phyloP scores from a whole-genome alignment of 768 basidiomycete genomes.

The Rubroboletus pulcherrimus region DNA sequence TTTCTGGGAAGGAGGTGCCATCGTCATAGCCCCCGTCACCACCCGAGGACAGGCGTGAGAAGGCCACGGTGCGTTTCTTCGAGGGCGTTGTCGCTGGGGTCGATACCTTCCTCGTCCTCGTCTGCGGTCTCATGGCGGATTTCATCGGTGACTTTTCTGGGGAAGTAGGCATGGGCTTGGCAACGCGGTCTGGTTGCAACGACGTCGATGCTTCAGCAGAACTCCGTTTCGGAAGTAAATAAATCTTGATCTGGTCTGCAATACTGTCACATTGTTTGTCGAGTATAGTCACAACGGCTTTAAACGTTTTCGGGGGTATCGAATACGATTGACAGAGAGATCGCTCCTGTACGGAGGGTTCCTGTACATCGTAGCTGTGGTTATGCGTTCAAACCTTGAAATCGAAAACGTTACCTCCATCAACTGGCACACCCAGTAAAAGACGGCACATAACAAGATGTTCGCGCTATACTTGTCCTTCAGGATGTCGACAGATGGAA shows the following conservation, averaged over 20 bases:
- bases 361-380: slow-evolving; percentile 6
- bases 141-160: slow-evolving; percentile 21
- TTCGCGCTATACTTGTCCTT: slow-evolving; percentile 16
- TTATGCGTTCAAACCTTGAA: not conserved
- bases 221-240: slow-evolving; percentile 4
- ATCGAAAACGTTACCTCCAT: slow-evolving; percentile 31
- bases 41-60: slow-evolving; percentile 10
- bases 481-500: slow-evolving; percentile 14
- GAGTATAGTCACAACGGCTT: slow-evolving; percentile 16
- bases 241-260: slow-evolving; percentile 22
- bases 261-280: slow-evolving; percentile 25
- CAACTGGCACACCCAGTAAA: slow-evolving; percentile 44
- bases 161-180: slow-evolving; percentile 2
- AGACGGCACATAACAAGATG: slow-evolving; percentile 37
- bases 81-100: slow-evolving; percentile 16
- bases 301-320: slow-evolving; percentile 15
- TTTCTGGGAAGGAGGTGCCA: slow-evolving; percentile 32
- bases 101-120: not conserved
- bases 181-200: not conserved
- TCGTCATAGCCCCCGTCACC: slow-evolving; percentile 26
- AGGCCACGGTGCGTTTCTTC: slow-evolving; percentile 32
- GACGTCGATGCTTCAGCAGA: not conserved
- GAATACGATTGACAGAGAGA: slow-evolving; percentile 16
- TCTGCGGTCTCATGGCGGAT: slow-evolving; percentile 15
- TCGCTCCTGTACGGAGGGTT: slow-evolving; percentile 22